Conservation (phyloP, 2,329 filamentous ascomycete species). For the Trichoderma sp. region DNA sequence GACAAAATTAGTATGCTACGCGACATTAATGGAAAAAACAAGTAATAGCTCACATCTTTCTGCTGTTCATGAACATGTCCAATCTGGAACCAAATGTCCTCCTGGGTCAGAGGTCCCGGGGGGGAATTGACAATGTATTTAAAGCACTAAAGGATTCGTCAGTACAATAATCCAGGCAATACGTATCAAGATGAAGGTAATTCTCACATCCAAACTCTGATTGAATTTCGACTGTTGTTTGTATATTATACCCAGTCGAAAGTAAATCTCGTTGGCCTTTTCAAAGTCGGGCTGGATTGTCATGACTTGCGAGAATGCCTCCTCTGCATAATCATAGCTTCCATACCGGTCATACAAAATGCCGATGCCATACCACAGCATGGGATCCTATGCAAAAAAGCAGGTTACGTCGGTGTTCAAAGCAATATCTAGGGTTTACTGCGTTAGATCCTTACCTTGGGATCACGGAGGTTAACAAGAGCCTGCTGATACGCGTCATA, state of each 20-base stretch:
- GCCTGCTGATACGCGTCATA: conserved; percentile 97
- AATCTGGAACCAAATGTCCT: conserved; percentile 99
- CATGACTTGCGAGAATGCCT: conserved; percentile 98
- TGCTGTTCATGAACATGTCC: conserved; percentile 98
- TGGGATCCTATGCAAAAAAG: conserved; percentile 71
- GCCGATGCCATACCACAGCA: conserved; percentile 98
- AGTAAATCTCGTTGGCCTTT: conserved; percentile 99
- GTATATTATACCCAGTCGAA: conserved; percentile 98
- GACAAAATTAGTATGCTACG: conserved; percentile 20
- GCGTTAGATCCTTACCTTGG: conserved; percentile 66
- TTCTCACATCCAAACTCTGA: conserved; percentile 82
- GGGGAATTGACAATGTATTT: conserved; percentile 96
- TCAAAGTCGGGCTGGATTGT: conserved; percentile 97
- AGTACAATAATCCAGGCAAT: background rate
- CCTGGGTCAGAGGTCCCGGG: conserved; percentile 87
- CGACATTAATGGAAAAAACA: too few relatives aligned
- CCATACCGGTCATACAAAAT: conserved; percentile 97
- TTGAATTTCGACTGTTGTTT: conserved; percentile 95
- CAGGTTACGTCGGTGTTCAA: conserved; percentile 23
- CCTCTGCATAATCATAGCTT: conserved; percentile 93
- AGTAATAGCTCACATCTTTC: conserved; percentile 79
- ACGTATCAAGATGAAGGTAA: background rate
- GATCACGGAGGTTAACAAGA: conserved; percentile 86
- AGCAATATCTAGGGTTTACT: too few relatives aligned
- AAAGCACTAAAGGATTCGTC: conserved; percentile 69